Evolutionary conservation across 331 rosid genomes (phyloP).

Genomic region (Malus hybrid): DNA sequence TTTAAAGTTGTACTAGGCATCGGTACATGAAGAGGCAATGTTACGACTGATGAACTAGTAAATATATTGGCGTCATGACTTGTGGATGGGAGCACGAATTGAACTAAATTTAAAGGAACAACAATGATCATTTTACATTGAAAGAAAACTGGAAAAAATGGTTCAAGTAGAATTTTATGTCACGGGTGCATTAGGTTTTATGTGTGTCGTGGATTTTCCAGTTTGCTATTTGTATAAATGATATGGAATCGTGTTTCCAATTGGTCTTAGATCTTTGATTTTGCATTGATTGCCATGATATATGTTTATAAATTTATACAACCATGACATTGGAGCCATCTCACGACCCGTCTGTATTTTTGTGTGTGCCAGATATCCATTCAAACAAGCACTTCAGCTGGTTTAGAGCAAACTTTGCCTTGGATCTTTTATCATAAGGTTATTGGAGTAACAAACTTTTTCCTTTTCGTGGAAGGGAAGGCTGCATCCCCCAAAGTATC

Average conservation of each 20-base stretch:
- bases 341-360: slow-evolving; percentile 4
- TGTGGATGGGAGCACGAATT: not conserved
- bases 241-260: not conserved
- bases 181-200: no score
- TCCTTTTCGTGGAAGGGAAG: slow-evolving; percentile 90
- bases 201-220: not conserved
- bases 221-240: not conserved
- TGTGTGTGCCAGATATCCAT: slow-evolving; percentile 53
- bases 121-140: no score
- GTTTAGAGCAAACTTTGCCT: slow-evolving; percentile 81
- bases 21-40: not conserved
- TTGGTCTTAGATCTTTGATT: not conserved
- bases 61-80: not conserved
- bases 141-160: no score
- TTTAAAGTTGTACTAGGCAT: not conserved
- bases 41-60: not conserved
- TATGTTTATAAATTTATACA: not conserved
- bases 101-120: no score
- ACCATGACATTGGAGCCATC: not conserved
- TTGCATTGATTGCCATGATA: not conserved
- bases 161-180: no score
- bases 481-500: slow-evolving; percentile 79
- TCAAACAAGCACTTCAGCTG: slow-evolving; percentile 87
- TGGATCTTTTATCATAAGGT: slow-evolving; percentile 95
- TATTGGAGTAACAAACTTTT: slow-evolving; percentile 75